Evolutionary conservation across 208 protist genomes (phyloP).

Genomic region (Herpetomonas samuelpessoai): DNA sequence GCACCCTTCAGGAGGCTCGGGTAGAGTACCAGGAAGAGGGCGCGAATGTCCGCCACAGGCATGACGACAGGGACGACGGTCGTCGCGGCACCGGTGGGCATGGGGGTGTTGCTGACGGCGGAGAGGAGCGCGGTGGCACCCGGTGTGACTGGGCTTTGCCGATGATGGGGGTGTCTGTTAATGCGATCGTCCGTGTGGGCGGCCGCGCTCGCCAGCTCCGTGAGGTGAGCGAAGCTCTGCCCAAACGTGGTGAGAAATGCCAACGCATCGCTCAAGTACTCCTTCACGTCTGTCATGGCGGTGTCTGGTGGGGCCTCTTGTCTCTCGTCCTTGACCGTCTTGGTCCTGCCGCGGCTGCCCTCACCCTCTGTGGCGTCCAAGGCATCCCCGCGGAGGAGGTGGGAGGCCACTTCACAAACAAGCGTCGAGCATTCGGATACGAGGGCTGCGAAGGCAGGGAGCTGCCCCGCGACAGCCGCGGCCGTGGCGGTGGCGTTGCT

Average conservation of each 20-base stretch:
- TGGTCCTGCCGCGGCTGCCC: too few relatives aligned
- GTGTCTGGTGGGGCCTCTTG: background rate
- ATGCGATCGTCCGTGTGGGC: background rate
- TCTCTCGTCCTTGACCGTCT: background rate
- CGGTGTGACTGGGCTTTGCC: too few relatives aligned
- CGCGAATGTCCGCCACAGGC: background rate
- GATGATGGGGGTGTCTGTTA: too few relatives aligned
- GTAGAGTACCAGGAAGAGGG: constrained; percentile 26
- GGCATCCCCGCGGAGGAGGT: background rate
- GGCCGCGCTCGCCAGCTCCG: constrained; percentile 7
- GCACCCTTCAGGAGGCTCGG: constrained; percentile 18
- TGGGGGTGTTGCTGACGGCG: background rate
- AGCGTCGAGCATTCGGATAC: constrained; percentile 7
- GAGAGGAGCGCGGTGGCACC: background rate
- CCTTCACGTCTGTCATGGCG: background rate
- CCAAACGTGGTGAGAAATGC: constrained; percentile 38
- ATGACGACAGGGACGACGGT: background rate
- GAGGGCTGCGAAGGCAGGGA: constrained; percentile 6
- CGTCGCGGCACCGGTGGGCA: background rate
- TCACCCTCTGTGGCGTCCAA: background rate
- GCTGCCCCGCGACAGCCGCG: background rate
- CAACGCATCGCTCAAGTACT: constrained; percentile 17
- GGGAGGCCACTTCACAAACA: constrained; percentile 3
- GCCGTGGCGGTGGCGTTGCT: background rate
- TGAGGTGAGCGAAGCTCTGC: constrained; percentile 31